Percentiles rank a stretch among this genome's conserved stretches.
phyloP scores from a whole-genome alignment of 352 stramenopile species.

The Phytophthora multivora region DNA sequence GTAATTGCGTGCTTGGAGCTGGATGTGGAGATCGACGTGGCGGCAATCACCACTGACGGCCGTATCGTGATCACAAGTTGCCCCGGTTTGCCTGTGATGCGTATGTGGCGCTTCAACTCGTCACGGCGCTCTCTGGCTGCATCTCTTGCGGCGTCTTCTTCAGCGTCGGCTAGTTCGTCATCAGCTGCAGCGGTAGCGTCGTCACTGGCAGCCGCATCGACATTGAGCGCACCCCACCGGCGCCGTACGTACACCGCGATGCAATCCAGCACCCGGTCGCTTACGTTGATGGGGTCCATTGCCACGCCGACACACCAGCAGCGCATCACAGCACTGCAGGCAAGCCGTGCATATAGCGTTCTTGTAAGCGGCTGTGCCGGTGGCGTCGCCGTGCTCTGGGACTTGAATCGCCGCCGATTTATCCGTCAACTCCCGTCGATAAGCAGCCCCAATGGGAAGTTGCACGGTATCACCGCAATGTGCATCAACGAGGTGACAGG shows the following conservation, averaged over 20 bases:
- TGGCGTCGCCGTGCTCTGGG: constrained; percentile 67
- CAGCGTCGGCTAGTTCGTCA: constrained; percentile 27
- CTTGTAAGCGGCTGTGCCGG: constrained; percentile 65
- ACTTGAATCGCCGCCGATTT: constrained; percentile 68
- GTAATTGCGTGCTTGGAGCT: constrained; percentile 65
- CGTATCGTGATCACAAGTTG: constrained; percentile 63
- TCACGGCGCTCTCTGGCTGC: constrained; percentile 28
- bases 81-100: constrained; percentile 46
- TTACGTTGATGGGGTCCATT: constrained; percentile 51
- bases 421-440: constrained; percentile 51
- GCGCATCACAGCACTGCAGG: constrained; percentile 54
- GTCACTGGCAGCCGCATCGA: constrained; percentile 31
- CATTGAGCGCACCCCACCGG: constrained; percentile 31
- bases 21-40: constrained; percentile 55
- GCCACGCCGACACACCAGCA: constrained; percentile 43
- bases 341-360: constrained; percentile 66
- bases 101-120: constrained; percentile 56
- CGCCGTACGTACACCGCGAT: constrained; percentile 28
- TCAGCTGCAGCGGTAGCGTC: constrained; percentile 35
- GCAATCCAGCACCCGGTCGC: constrained; percentile 39
- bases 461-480: constrained; percentile 41
- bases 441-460: background rate
- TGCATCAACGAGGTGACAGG: constrained; percentile 71
- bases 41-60: constrained; percentile 65
- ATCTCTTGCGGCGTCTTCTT: constrained; percentile 30